A percentile compares a stretch with the other conserved stretches of the same genome.
Evolutionary conservation across 768 basidiomycete species (phyloP).

Genomic region (Phlegmacium glaucopus): DNA sequence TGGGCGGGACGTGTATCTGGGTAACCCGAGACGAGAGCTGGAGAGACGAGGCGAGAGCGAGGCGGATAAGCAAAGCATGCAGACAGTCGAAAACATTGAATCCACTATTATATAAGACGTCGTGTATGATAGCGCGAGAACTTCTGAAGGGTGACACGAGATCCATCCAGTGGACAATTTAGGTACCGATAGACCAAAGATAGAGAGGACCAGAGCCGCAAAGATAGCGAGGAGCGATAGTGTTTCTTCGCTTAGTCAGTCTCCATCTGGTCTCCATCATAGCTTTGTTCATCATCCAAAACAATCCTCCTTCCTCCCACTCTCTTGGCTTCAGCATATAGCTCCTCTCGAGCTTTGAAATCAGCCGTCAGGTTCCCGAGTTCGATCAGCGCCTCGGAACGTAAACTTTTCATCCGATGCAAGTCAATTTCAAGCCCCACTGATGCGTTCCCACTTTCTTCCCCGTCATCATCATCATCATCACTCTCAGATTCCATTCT

Average conservation of each 20-base stretch:
- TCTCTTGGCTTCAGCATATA: conserved; percentile 48
- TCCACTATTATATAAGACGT: too few relatives aligned
- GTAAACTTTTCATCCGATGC: conserved; percentile 30
- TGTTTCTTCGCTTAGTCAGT: background rate
- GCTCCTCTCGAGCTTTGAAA: conserved; percentile 42
- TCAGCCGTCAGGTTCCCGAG: conserved; percentile 58
- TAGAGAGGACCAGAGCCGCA: too few relatives aligned
- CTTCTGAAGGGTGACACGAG: too few relatives aligned
- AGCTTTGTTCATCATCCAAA: background rate
- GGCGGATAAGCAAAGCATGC: too few relatives aligned
- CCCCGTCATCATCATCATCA: conserved; percentile 6
- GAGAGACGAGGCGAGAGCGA: too few relatives aligned
- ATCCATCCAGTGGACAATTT: too few relatives aligned
- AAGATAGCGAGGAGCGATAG: too few relatives aligned
- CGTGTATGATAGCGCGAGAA: too few relatives aligned
- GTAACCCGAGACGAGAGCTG: too few relatives aligned
- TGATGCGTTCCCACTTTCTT: conserved; percentile 2
- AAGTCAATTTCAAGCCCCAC: conserved; percentile 14
- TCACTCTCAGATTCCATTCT: conserved; percentile 4
- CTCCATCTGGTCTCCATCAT: conserved; percentile 4
- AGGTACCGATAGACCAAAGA: too few relatives aligned
- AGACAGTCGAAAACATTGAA: too few relatives aligned
- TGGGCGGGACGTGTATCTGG: too few relatives aligned
- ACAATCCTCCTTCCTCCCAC: conserved; percentile 36
- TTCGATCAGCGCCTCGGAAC: conserved; percentile 55